These are phyloP conservation scores for Parsonsia alboflavescens DNA, from an alignment of 257 asterid species.

Conservation along the genomic window DNA sequence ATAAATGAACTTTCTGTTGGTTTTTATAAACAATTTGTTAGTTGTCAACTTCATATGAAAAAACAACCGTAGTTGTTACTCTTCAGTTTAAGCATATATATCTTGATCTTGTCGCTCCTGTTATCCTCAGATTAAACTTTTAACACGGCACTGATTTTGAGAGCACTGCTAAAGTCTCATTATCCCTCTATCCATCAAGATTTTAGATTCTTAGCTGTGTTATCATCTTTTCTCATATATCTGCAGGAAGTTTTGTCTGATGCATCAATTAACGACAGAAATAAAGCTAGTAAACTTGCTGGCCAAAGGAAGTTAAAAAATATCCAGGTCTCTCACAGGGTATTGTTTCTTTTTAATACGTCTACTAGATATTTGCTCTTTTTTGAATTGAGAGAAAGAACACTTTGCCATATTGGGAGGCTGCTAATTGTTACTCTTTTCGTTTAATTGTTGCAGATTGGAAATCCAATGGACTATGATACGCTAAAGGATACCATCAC, in stretches of 20 bases:
- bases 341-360: conserved; percentile 26
- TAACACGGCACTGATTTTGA: too few relatives aligned
- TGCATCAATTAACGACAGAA: conserved; percentile 80
- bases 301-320: conserved; percentile 68
- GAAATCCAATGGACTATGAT: conserved; percentile 86
- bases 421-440: conserved; percentile 9
- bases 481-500: conserved; percentile 64
- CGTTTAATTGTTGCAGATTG: conserved; percentile 50
- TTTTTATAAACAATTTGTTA: neutral
- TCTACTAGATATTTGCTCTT: conserved; percentile 16
- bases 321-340: conserved; percentile 79
- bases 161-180: neutral
- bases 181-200: neutral
- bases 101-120: too few relatives aligned
- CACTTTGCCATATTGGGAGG: neutral
- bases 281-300: conserved; percentile 48
- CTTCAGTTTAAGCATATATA: neutral
- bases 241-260: conserved; percentile 87
- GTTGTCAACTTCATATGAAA: too few relatives aligned
- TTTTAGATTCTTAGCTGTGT: neutral
- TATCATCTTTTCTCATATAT: conserved; percentile 17
- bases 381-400: neutral
- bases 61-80: too few relatives aligned
- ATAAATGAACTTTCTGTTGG: neutral
- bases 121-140: too few relatives aligned